Conservation (phyloP, 2,329 filamentous ascomycete species). For the Phialophora tarda region DNA sequence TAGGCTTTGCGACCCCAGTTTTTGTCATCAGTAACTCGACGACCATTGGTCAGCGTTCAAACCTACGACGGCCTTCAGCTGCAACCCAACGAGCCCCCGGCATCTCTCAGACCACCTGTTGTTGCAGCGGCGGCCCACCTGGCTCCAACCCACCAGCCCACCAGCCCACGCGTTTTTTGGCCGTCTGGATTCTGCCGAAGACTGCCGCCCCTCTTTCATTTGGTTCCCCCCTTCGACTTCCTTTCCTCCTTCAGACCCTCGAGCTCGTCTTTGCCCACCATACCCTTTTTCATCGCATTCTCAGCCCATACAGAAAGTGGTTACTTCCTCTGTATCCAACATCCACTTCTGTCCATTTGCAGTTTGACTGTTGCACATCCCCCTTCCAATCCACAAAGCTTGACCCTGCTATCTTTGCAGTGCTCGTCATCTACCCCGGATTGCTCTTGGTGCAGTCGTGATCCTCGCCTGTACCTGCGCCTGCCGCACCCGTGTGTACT, state of each 20-base stretch:
- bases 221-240: conserved; percentile 15
- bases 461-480: conserved; percentile 26
- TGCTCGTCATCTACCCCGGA: conserved; percentile 33
- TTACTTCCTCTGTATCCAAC: conserved; percentile 35
- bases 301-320: conserved; percentile 36
- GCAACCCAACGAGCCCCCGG: conserved; percentile 22
- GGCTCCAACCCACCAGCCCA: conserved; percentile 11
- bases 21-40: conserved; percentile 10
- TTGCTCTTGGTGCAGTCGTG: conserved; percentile 21
- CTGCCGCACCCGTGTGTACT: conserved; percentile 21
- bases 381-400: conserved; percentile 34
- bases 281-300: conserved; percentile 34
- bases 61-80: conserved; percentile 4
- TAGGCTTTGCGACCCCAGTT: conserved; percentile 5
- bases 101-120: conserved; percentile 20
- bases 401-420: conserved; percentile 25
- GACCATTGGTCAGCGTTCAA: conserved; percentile 2
- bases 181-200: conserved; percentile 19
- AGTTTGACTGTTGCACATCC: conserved; percentile 37
- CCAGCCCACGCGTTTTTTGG: conserved; percentile 13
- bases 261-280: conserved; percentile 28
- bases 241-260: conserved; percentile 22
- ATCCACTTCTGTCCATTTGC: conserved; percentile 38
- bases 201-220: conserved; percentile 17
- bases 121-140: conserved; percentile 5